These are phyloP conservation scores for Corinectria fuckeliana DNA, from an alignment of 2,329 filamentous ascomycete genomes.

Conservation along the genomic window DNA sequence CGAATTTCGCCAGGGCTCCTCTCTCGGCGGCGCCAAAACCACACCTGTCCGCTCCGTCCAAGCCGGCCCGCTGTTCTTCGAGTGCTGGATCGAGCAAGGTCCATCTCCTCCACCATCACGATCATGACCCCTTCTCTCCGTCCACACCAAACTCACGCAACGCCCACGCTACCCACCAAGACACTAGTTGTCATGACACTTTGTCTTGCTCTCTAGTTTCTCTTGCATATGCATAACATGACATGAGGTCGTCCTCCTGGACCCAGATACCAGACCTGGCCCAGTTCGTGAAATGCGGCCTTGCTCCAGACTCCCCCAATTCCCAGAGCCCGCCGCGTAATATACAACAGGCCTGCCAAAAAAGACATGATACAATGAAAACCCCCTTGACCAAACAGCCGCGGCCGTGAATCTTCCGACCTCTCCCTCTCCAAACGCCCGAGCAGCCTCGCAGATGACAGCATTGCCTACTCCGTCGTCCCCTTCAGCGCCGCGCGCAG, in stretches of 20 bases:
- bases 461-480: constrained; percentile 43
- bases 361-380: constrained; percentile 30
- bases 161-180: constrained; percentile 20
- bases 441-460: constrained; percentile 32
- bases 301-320: constrained; percentile 33
- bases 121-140: background rate
- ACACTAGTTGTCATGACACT: constrained; percentile 31
- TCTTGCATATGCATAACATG: constrained; percentile 26
- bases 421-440: constrained; percentile 20
- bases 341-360: constrained; percentile 28
- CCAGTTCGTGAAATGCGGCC: constrained; percentile 24
- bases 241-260: constrained; percentile 24
- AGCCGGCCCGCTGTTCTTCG: constrained; percentile 67
- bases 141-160: background rate
- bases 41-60: constrained; percentile 60
- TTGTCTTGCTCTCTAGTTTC: constrained; percentile 31
- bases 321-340: constrained; percentile 24
- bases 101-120: constrained; percentile 1
- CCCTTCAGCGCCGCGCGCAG: constrained; percentile 63
- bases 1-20: constrained; percentile 37
- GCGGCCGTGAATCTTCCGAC: constrained; percentile 13
- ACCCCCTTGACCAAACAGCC: constrained; percentile 13
- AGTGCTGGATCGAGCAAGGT: constrained; percentile 66
- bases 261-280: constrained; percentile 32
- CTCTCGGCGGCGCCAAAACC: constrained; percentile 49